phyloP scores from a whole-genome alignment of 2,329 filamentous ascomycete species.

The Cladophialophora immunda region DNA sequence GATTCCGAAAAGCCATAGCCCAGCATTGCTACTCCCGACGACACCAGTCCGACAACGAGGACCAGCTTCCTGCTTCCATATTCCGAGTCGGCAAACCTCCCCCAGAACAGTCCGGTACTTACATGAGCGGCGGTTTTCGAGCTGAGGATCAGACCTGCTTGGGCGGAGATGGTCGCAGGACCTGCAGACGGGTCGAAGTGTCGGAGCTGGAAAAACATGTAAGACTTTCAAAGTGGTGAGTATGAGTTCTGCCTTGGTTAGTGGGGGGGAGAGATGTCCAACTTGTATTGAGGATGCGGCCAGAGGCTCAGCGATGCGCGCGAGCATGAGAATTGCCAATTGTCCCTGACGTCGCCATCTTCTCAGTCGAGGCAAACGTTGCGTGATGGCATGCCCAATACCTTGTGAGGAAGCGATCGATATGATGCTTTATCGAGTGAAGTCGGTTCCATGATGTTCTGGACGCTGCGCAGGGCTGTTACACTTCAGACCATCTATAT shows the following conservation, averaged over 20 bases:
- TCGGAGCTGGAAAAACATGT: slow-evolving; percentile 85
- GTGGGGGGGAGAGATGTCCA: slow-evolving; percentile 4
- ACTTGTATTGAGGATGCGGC: slow-evolving; percentile 8
- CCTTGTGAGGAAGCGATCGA: slow-evolving; percentile 8
- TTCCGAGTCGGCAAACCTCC: slow-evolving; percentile 70
- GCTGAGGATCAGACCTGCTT: slow-evolving; percentile 73
- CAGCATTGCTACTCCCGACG: slow-evolving; percentile 70
- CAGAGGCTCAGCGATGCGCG: slow-evolving; percentile 7
- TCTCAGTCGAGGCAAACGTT: slow-evolving; percentile 3
- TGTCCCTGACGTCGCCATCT: slow-evolving; percentile 4
- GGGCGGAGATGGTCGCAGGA: slow-evolving; percentile 72
- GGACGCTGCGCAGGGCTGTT: too few species aligned
- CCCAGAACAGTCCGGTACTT: slow-evolving; percentile 73
- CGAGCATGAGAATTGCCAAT: slow-evolving; percentile 3
- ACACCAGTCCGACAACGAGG: slow-evolving; percentile 76
- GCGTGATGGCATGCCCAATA: slow-evolving; percentile 1
- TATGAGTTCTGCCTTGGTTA: background rate
- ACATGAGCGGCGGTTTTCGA: slow-evolving; percentile 71
- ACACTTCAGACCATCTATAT: background rate
- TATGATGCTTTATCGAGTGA: background rate
- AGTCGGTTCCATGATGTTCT: background rate
- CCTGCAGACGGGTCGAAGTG: slow-evolving; percentile 71
- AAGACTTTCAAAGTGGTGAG: slow-evolving; percentile 53
- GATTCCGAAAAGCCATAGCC: slow-evolving; percentile 73
- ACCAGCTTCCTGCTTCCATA: slow-evolving; percentile 77